Base-by-base conservation (phyloP, 139 green algal genomes). In the Marvania coccoides region DNA sequence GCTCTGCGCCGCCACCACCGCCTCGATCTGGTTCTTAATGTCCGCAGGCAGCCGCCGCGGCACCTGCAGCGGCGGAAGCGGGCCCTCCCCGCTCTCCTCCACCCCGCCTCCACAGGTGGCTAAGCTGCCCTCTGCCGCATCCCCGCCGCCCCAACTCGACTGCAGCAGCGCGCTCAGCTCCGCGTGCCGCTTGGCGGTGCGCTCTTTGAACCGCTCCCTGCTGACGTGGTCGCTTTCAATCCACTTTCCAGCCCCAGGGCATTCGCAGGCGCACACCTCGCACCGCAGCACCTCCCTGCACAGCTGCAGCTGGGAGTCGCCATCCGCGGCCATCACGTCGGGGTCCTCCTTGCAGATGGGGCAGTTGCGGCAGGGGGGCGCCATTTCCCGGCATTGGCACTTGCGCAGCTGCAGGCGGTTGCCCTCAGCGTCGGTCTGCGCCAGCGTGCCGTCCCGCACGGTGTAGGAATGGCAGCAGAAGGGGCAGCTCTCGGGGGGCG, bases 311-410 rank as follows among this genome's bases (percentile, higher is more conserved):
- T 78, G 66, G 10, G 59, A 46, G 8, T 56, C 65, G 23, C 48
- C 24, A 14, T 82, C 39, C 23, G 59, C 42, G 26, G 56, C 39
- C 76, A 83, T 83, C 34, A 83, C 56, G n/a, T 82, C 71, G 0
- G 37, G 26, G 13, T 70, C 67, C 26, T 45, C 67, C 65, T 78
- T 78, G 74, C 76, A 83, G 26, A 63, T 51, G 36, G 76, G 76
- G 47, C 76, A 83, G 61, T 83, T 83, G 19, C 67, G 56, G 65
- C 75, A 82, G 12, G 75, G 75, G 9, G 75, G 75, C 15, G 75
- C 77, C 65, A 80, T 81, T 24, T 76, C 68, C 34, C 72, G 51
- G 67, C 76, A 83, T 62, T 81, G 71, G 58, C 76, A 83, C 58
- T 79, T 79, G 5, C 76, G 69, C 61, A 82, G 57, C 39, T 83